A percentile compares a stretch with the other conserved stretches of the same genome.
phyloP scores from a whole-genome alignment of 106 monocot species.

The Dendrobium catenatum region DNA sequence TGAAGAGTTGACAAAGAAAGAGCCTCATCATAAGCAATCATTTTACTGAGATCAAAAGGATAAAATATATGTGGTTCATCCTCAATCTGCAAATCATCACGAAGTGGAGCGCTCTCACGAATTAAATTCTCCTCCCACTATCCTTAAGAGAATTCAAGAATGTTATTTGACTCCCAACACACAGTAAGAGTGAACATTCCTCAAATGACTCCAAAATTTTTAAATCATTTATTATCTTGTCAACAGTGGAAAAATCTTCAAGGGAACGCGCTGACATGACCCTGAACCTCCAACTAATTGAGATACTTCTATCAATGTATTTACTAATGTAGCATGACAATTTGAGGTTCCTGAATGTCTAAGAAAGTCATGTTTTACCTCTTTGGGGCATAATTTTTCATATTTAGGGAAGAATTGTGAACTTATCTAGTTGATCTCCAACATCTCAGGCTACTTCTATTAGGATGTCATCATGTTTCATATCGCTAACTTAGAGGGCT shows the following conservation, averaged over 20 bases:
- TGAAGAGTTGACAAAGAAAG: background rate
- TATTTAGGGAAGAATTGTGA: background rate
- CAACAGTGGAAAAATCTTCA: too few relatives aligned
- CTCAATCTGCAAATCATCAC: background rate
- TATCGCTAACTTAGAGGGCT: too few relatives aligned
- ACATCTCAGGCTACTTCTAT: background rate
- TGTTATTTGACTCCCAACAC: background rate
- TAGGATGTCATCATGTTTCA: background rate
- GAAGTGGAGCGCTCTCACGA: background rate
- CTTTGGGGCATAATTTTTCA: background rate
- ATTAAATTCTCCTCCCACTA: background rate
- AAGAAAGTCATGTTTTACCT: background rate
- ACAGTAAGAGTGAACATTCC: background rate
- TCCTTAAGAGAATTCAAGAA: background rate
- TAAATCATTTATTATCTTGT: too few relatives aligned
- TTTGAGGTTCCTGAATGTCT: background rate
- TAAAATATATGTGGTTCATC: background rate
- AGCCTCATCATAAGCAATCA: background rate
- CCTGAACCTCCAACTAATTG: too few relatives aligned
- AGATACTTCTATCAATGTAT: too few relatives aligned
- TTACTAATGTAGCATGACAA: too few relatives aligned
- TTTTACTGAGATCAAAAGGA: background rate
- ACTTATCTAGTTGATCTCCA: background rate
- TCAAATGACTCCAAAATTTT: background rate
- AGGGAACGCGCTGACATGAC: too few relatives aligned